These are phyloP conservation scores for Alternaria hordeiaustralica DNA, from an alignment of 2,329 filamentous ascomycete species.

Conservation along the genomic window DNA sequence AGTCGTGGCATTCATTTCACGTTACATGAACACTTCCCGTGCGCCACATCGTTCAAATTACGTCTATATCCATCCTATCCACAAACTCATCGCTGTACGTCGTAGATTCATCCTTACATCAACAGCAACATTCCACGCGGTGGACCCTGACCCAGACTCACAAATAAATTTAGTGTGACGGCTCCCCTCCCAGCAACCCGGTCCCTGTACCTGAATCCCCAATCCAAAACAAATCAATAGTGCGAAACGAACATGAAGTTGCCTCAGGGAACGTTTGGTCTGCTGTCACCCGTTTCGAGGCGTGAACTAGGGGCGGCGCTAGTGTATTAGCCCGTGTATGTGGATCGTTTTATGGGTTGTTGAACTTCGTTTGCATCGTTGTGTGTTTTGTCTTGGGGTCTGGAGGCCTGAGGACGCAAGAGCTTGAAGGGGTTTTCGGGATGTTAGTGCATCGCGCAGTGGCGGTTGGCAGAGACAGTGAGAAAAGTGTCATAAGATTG, in stretches of 20 bases:
- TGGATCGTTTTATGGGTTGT: background rate
- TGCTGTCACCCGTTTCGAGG: conserved; percentile 1
- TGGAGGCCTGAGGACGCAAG: background rate
- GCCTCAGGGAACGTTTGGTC: background rate
- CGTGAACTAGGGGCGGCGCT: background rate
- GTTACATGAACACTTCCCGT: background rate
- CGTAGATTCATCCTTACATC: background rate
- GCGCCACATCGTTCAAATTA: background rate
- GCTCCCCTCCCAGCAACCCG: conserved; percentile 1
- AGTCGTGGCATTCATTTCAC: background rate
- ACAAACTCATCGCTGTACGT: background rate
- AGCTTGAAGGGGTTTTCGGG: background rate
- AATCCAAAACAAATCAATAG: conserved; percentile 7
- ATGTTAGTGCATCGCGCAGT: background rate
- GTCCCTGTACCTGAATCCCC: background rate
- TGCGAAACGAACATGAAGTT: background rate
- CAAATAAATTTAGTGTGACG: background rate
- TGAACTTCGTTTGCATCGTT: background rate
- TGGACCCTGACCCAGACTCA: background rate
- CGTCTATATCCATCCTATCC: background rate
- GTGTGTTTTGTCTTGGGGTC: background rate
- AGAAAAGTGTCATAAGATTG: background rate
- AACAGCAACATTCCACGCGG: background rate
- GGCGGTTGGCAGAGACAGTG: background rate
- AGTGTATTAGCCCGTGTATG: background rate